A percentile compares a stretch with the other conserved stretches of the same genome.
These are phyloP conservation scores for Botrytis aclada DNA, from an alignment of 2,329 filamentous ascomycete genomes.

Conservation along the genomic window DNA sequence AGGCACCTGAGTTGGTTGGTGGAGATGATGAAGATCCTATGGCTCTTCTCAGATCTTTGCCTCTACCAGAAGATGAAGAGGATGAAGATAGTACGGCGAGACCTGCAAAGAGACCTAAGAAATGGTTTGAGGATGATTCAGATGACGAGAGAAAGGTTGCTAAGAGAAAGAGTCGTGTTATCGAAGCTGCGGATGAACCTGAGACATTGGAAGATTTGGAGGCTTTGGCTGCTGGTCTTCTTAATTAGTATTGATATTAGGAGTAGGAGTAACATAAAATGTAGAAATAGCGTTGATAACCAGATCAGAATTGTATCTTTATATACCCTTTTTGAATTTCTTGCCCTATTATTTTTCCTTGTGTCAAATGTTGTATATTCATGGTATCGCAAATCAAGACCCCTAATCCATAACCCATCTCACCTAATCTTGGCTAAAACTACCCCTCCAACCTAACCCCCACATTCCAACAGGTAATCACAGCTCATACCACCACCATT, in stretches of 20 bases:
- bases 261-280: background rate
- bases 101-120: constrained; percentile 65
- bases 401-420: background rate
- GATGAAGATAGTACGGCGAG: constrained; percentile 51
- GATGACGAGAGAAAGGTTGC: constrained; percentile 45
- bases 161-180: constrained; percentile 51
- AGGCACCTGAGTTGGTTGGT: constrained; percentile 35
- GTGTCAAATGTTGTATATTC: background rate
- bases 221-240: constrained; percentile 68
- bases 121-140: constrained; percentile 72
- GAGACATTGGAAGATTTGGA: constrained; percentile 79
- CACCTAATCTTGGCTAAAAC: constrained; percentile 3
- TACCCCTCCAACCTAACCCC: constrained; percentile 18
- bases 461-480: background rate
- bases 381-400: background rate
- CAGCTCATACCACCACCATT: background rate
- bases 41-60: constrained; percentile 56
- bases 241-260: constrained; percentile 44
- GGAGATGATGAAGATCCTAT: constrained; percentile 52
- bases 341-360: too few relatives aligned
- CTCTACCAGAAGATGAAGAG: constrained; percentile 50
- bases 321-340: constrained; percentile 5
- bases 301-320: background rate
- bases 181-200: constrained; percentile 64
- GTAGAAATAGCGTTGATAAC: constrained; percentile 6